These are phyloP conservation scores for Heritiera fomes DNA, from an alignment of 345 rosid species.

Conservation along the genomic window DNA sequence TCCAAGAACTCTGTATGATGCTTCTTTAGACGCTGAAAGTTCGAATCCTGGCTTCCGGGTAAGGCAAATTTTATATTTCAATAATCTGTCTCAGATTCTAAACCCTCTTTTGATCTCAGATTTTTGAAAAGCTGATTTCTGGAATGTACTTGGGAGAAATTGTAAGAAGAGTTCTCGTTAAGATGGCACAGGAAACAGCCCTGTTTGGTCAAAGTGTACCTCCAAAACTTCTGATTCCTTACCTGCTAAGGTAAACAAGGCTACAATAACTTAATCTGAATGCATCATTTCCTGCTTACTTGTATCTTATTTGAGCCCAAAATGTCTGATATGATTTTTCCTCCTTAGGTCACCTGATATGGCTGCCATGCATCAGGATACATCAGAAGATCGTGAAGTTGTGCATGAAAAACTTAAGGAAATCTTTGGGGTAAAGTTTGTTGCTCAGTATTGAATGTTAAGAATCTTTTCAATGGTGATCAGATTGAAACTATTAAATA, in stretches of 20 bases:
- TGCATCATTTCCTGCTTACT: background rate
- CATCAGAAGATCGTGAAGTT: slow-evolving; percentile 48
- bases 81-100: background rate
- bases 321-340: background rate
- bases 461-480: background rate
- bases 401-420: slow-evolving; percentile 51
- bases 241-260: slow-evolving; percentile 43
- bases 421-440: slow-evolving; percentile 45
- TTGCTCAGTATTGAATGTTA: background rate
- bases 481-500: background rate
- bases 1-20: slow-evolving; percentile 60
- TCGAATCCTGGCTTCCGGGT: slow-evolving; percentile 50
- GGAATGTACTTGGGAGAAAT: slow-evolving; percentile 74
- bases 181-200: slow-evolving; percentile 57
- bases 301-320: background rate
- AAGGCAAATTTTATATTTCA: background rate
- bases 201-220: slow-evolving; percentile 59
- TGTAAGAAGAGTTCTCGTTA: slow-evolving; percentile 64
- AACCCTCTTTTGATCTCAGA: slow-evolving; percentile 32
- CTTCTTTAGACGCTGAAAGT: slow-evolving; percentile 51
- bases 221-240: slow-evolving; percentile 44
- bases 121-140: slow-evolving; percentile 59
- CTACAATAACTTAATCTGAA: background rate
- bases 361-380: slow-evolving; percentile 79
- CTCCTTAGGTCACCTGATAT: slow-evolving; percentile 51